Conservation (phyloP, 2,329 filamentous ascomycete species). For the Calonectria henricotiae region DNA sequence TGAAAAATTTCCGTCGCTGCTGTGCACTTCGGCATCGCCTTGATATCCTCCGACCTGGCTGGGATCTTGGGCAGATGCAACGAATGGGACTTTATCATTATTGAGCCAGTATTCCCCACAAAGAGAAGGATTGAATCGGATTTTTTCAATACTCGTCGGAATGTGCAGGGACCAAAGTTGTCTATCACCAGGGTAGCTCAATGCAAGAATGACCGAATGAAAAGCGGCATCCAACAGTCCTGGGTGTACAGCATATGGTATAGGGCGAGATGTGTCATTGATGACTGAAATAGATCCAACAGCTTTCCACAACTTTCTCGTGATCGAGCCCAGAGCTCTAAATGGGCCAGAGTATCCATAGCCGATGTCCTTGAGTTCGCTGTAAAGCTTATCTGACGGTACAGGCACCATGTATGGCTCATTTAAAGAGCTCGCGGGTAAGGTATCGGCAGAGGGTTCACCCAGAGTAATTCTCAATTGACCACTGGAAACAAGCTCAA, state of each 20-base stretch:
- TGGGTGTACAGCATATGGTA: conserved; percentile 1
- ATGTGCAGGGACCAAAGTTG: conserved; percentile 23
- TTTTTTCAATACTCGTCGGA: conserved; percentile 3
- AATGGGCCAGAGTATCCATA: conserved; percentile 20
- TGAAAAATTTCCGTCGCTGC: background rate
- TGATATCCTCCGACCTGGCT: background rate
- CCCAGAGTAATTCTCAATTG: background rate
- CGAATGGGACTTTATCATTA: background rate
- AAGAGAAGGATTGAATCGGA: conserved; percentile 14
- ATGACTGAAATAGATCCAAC: background rate
- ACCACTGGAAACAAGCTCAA: conserved; percentile 14
- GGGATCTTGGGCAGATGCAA: conserved; percentile 4
- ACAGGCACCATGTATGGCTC: conserved; percentile 21
- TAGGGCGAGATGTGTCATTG: background rate
- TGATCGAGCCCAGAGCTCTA: conserved; percentile 6
- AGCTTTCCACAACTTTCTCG: conserved; percentile 8
- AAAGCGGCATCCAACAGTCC: conserved; percentile 17
- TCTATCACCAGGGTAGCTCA: conserved; percentile 10
- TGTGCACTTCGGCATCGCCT: conserved; percentile 8
- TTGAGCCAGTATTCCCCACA: background rate
- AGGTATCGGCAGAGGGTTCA: background rate
- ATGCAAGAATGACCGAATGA: conserved; percentile 6
- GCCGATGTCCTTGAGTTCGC: conserved; percentile 9
- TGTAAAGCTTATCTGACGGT: conserved; percentile 11
- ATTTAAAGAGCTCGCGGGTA: background rate